Conservation (phyloP, 495 filamentous ascomycete species). For the Penicillium steckii region DNA sequence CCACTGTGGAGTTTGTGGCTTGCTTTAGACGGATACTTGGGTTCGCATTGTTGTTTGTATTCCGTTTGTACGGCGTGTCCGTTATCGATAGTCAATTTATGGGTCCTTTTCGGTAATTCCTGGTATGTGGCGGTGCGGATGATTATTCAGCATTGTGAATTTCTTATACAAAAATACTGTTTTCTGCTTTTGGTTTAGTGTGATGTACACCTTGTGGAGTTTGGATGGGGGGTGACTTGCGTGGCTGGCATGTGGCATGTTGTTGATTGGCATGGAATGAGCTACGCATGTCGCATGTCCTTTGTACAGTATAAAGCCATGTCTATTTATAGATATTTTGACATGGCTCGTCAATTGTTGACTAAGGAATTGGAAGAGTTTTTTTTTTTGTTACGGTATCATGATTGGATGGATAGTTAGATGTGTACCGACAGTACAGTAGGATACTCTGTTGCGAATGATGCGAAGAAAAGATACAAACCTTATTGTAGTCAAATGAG, state of each 20-base stretch:
- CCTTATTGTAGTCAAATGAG: too few species aligned
- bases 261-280: background rate
- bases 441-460: too few species aligned
- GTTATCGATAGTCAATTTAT: background rate
- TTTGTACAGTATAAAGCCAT: background rate
- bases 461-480: too few species aligned
- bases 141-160: too few species aligned
- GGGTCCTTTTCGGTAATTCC: background rate
- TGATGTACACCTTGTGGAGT: background rate
- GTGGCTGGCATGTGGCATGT: background rate
- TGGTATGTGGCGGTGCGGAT: background rate
- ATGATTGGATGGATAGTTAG: too few species aligned
- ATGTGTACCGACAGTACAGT: too few species aligned
- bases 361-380: background rate
- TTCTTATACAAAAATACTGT: background rate
- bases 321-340: background rate
- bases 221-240: background rate
- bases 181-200: background rate
- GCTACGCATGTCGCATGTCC: background rate
- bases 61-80: background rate
- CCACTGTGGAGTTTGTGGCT: background rate
- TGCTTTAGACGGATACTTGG: background rate
- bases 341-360: background rate
- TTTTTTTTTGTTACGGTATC: too few species aligned
- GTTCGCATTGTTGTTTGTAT: slow-evolving; percentile 1